phyloP scores from a whole-genome alignment of 129 eudicot genomes.

The Gnaphalium uliginosum region DNA sequence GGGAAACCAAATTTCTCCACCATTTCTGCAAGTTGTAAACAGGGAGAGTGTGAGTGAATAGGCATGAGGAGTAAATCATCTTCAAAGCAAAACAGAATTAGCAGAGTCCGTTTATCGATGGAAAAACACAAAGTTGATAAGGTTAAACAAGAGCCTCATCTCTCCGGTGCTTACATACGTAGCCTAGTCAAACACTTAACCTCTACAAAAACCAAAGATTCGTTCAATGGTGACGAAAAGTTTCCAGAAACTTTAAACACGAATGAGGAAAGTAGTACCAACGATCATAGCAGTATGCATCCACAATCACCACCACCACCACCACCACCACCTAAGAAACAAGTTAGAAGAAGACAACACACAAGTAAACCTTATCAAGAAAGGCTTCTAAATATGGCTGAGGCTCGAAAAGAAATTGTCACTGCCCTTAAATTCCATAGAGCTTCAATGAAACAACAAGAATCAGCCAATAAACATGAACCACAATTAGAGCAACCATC shows the following conservation, averaged over 20 bases:
- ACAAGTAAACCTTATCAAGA: constrained; percentile 75
- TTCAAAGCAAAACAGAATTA: constrained; percentile 38
- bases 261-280: background rate
- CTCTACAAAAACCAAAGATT: constrained; percentile 53
- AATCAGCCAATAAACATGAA: constrained; percentile 32
- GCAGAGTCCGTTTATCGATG: constrained; percentile 33
- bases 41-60: constrained; percentile 20
- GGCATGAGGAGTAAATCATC: constrained; percentile 58
- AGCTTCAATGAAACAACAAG: constrained; percentile 74
- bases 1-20: constrained; percentile 36
- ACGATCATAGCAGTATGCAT: constrained; percentile 21
- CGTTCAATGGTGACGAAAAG: constrained; percentile 10
- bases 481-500: constrained; percentile 21
- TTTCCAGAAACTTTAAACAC: constrained; percentile 17
- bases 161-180: constrained; percentile 79
- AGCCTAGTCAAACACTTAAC: constrained; percentile 77
- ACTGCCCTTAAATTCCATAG: constrained; percentile 88
- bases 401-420: constrained; percentile 76
- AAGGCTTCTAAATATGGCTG: constrained; percentile 83
- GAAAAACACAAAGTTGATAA: constrained; percentile 42
- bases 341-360: constrained; percentile 76
- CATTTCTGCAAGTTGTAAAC: constrained; percentile 11
- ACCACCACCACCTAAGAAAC: constrained; percentile 50
- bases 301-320: constrained; percentile 39
- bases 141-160: constrained; percentile 53